Base-by-base conservation (phyloP, 2,329 filamentous ascomycete genomes). In the Coleophoma cylindrospora region DNA sequence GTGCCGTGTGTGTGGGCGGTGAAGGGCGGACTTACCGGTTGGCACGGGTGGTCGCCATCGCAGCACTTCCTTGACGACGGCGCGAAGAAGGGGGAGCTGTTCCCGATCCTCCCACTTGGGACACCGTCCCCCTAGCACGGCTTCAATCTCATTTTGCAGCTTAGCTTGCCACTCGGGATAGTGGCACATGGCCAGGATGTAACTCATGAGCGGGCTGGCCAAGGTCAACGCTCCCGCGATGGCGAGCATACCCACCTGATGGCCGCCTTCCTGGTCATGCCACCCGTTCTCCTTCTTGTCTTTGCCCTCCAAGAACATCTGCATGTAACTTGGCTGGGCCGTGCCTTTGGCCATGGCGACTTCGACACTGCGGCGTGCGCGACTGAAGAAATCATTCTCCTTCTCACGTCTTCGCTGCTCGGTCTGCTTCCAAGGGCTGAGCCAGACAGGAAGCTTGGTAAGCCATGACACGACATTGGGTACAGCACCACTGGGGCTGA, bases 11-110 rank as follows among this genome's bases (percentile, higher is more conserved):
- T 7, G 22, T n/a, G 9, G 11, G 3, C 13, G 9, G 10, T 34
- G 33, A 21, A 27, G 27, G 27, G 36, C n/a, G 17, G 15, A 58
- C 67, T 36, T 53, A 70, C 75, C 74, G 34, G 76, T 79, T 5
- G 76, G 75, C 10, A 79, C 75, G 4, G 76, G 74, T 27, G 75
- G 75, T 47, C 76, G 67, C 74, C 75, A 66, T 37, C 64, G 56
- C 59, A 54, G 27, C 17, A 49, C 49, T 41, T 54, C 51, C 43
- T 51, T 66, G 50, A 67, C 64, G 44, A 61, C 61, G 17, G 64
- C 64, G 34, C 64, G 58, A 10, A 66, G 54, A 15, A 55, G 57
- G 9, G 64, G 63, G 19, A 69, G 54, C 34, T 60, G 62, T 7
- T 62, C 62, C 43, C 60, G 60, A 49, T 67, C 65, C 34, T 65